Base-by-base conservation (phyloP, 192 early-diverging fungal species). In the Gaertneriomyces sp. region DNA sequence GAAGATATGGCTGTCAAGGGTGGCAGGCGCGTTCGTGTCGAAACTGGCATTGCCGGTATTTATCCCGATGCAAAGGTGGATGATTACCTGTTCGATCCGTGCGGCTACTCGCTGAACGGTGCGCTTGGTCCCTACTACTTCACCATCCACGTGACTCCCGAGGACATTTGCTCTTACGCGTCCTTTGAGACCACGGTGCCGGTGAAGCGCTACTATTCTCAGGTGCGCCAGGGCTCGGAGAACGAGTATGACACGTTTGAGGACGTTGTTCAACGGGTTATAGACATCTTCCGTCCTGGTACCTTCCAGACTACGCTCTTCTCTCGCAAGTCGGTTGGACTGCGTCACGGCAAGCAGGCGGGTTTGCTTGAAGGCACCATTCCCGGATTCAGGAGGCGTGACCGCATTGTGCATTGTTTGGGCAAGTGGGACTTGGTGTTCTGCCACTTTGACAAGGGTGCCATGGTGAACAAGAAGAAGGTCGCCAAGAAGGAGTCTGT, bases 151-250 rank as follows among this genome's bases (percentile, higher is more conserved):
- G 96, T 99, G 14, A 99, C 96, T 16, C 96, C 96, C 10, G 96
- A 99, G 74, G 88, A 85, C n/a, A 79, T 86, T 63, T 99, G 93
- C 88, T 99, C 96, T 17, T 99, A 99, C 69, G 96, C 96, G n/a
- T 94, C 92, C 44, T 96, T 97, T 76, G 96, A 99, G 74, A 94
- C 93, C 42, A 95, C 90, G 64, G 86, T 99, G 51, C 86, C 92
- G 7, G 75, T 88, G 42, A 76, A 81, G 20, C 70, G 77, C 7
- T 79, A 81, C 59, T 68, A 77, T 65, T 56, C 70, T 8, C 54
- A 61, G 20, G 50, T 57, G 42, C 63, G 52, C 47, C 45, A 60
- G 7, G 79, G 69, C 14, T 62, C 52, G 53, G 74, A 75, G 19
- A 60, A 64, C 39, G 71, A 83, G 53, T 79, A 80, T 58, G 76